Evolutionary conservation across 2,329 filamentous ascomycete genomes (phyloP), one percentile per base, ranked within the genome.

Genomic region (Diplocarpon rosae): DNA sequence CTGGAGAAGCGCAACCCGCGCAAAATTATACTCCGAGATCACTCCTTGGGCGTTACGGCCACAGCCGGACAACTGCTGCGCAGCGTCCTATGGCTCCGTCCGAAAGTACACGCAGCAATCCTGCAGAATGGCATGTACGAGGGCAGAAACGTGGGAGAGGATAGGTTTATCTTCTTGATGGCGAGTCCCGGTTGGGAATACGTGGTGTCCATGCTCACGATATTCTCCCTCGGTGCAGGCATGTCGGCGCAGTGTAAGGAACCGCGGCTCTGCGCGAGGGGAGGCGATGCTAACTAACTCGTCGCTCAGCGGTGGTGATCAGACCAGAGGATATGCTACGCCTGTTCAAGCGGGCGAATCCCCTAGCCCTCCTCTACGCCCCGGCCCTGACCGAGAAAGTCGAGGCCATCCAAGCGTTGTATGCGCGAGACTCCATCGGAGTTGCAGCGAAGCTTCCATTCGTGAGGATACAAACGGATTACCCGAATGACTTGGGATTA

Each of bases 131-230:
- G 41, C 31, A 47, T 37, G 20, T 37, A 45, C 27, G 24, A 43
- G 32, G 39, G 24, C 28, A n/a, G 16, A 12, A 37, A 38, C 13
- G 14, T 28, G 11, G 37, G 31, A 16, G 39, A 50, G 11, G 51
- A 52, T 24, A 43, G 38, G 29, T 53, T 53, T 43, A 48, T 51
- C 37, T 53, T 49, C 32, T 13, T 53, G 24, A 28, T 53, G 43
- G 51, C 47, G 14, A 43, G 49, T 31, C 51, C 51, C 29, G 51
- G 51, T 17, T 45, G 39, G 34, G 46, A 53, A 27, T 53, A 53
- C 31, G 46, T 53, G 32, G 47, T 50, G 4, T 46, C 51, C 2
- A 53, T 53, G 51, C 51, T 53, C 47, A 46, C 49, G 13, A 53
- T 53, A n/a, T 52, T 53, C 17, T 52, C 51, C n/a, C 45, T 53